Evolutionary conservation across 352 stramenopile species (phyloP).

Genomic region (Pythium folliculosum): DNA sequence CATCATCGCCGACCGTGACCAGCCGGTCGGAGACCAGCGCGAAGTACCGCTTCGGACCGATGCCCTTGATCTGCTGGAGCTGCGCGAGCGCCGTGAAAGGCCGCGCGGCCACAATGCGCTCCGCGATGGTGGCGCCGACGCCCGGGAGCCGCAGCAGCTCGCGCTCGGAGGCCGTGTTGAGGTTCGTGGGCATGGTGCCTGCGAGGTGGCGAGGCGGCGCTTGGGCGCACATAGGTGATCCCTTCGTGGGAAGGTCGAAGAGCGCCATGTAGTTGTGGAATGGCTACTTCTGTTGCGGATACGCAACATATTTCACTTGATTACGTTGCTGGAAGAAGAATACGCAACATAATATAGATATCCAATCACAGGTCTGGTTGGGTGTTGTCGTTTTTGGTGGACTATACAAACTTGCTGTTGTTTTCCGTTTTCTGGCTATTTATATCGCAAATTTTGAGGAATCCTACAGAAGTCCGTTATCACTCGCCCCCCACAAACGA

Average conservation of each 20-base stretch:
- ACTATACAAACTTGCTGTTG: slow-evolving; percentile 1
- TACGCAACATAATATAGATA: slow-evolving; percentile 10
- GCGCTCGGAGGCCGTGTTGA: slow-evolving; percentile 35
- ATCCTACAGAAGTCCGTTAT: background rate
- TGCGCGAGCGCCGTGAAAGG: slow-evolving; percentile 44
- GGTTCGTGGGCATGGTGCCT: slow-evolving; percentile 26
- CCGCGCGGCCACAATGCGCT: slow-evolving; percentile 44
- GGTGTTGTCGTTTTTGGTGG: background rate
- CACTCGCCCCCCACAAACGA: too few species aligned
- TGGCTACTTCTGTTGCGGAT: background rate
- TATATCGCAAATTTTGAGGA: slow-evolving; percentile 2
- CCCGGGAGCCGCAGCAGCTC: slow-evolving; percentile 46
- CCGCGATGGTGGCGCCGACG: slow-evolving; percentile 41
- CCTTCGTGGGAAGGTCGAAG: background rate
- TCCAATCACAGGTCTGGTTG: background rate
- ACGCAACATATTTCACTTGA: slow-evolving; percentile 4
- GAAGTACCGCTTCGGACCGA: slow-evolving; percentile 36
- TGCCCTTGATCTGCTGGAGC: slow-evolving; percentile 45
- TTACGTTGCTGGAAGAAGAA: background rate
- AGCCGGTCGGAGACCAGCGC: slow-evolving; percentile 12
- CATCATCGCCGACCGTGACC: slow-evolving; percentile 8
- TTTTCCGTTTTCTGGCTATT: slow-evolving; percentile 17
- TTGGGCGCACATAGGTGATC: background rate
- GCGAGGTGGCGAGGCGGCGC: too few species aligned
- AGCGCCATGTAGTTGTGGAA: background rate